Base-by-base conservation (phyloP, 2,329 filamentous ascomycete genomes). In the Beauveria australis region DNA sequence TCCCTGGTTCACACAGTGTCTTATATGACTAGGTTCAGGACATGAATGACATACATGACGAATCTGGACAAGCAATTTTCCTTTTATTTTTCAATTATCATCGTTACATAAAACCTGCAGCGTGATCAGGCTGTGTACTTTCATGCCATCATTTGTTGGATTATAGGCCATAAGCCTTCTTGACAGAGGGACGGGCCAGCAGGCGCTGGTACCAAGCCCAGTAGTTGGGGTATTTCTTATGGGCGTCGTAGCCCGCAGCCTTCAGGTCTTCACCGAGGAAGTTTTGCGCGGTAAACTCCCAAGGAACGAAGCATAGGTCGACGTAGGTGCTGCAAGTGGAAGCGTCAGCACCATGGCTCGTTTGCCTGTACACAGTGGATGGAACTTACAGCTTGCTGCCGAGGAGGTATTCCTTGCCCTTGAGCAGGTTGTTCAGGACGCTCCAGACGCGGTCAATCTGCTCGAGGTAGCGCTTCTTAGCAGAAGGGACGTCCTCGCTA, bases 201-300 rank as follows among this genome's bases (percentile, higher is more conserved):
- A 75, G 51, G 5, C 73, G 67, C 46, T 71, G 63, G 51, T 73
- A 67, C 73, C 74, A 75, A 3, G 69, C 71, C 19, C 43, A 61
- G 51, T 69, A 74, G 66, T 75, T 71, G 54, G 70, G 68, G 63
- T 71, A 74, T 61, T 68, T 72, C 51, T 67, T 67, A 54, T 72
- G 69, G n/a, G 69, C 65, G 9, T 70, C 66, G 16, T 64, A 63
- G 46, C 55, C 47, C 9, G 33, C 46, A 14, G 66, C 63, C 14
- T 68, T 65, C 60, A 61, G 66, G 4, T 65, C 52, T 2, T 67
- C 61, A 16, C 63, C 64, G n/a, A 66, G 53, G 43, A 66, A 37
- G 14, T 12, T 26, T 19, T 61, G 41, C 33, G 67, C 24, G 5
- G 65, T 37, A 10, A 8, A 44, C 63, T 71, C 65, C 72, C 71